These are phyloP conservation scores for Aegle marmelos DNA, from an alignment of 345 rosid genomes.

Conservation along the genomic window DNA sequence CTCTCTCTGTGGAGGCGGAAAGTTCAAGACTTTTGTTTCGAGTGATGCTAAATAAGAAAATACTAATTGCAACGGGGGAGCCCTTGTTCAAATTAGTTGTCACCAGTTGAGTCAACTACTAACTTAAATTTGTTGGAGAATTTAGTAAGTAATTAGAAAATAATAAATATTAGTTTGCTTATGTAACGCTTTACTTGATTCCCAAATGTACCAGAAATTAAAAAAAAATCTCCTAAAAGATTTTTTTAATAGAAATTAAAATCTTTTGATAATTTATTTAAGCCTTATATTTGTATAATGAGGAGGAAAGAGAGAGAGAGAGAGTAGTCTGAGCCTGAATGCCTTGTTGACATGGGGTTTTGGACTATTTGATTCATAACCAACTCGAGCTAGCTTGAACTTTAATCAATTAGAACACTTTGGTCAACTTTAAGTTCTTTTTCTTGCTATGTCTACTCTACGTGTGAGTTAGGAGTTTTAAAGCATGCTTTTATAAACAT, in stretches of 20 bases:
- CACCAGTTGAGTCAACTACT: background rate
- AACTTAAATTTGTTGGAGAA: background rate
- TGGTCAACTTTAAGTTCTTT: background rate
- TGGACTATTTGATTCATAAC: background rate
- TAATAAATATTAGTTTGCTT: background rate
- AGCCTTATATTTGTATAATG: background rate
- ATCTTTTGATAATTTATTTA: no score
- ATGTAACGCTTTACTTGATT: background rate
- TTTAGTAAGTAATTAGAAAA: no score
- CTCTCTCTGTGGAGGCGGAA: conserved; percentile 3
- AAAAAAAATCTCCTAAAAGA: no score
- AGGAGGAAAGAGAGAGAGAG: background rate
- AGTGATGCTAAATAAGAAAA: no score
- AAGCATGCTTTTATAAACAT: no score
- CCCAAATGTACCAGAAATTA: background rate
- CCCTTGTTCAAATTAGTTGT: background rate
- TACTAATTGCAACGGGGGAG: background rate
- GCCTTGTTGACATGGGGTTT: background rate
- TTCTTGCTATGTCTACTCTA: background rate
- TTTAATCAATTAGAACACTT: background rate
- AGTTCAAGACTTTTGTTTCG: background rate
- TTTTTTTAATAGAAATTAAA: no score
- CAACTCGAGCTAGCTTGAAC: background rate
- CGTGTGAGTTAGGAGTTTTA: background rate
- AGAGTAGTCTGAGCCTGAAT: background rate